Evolutionary conservation across 1,284 basidiomycete genomes (phyloP).

Genomic region (Ganoderma boninense): DNA sequence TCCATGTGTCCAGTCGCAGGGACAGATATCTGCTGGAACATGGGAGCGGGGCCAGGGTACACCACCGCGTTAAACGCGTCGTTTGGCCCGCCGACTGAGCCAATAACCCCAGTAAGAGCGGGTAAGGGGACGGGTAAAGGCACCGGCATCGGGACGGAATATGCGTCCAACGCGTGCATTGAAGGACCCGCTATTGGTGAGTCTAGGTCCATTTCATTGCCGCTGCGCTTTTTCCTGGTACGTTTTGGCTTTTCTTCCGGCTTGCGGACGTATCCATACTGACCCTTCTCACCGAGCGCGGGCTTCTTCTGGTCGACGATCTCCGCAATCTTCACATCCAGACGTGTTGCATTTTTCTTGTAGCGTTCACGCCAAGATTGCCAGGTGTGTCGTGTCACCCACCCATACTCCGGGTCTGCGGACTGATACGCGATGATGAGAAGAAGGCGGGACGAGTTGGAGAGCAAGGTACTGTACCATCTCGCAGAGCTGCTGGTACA

Average conservation of each 20-base stretch:
- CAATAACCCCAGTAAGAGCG: conserved; percentile 27
- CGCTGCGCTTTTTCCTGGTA: conserved; percentile 53
- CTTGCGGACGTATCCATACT: conserved; percentile 79
- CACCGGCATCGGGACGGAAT: conserved; percentile 33
- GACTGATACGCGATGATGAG: conserved; percentile 46
- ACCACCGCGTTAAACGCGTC: conserved; percentile 26
- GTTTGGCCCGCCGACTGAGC: conserved; percentile 24
- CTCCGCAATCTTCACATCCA: conserved; percentile 67
- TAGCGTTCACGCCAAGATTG: conserved; percentile 88
- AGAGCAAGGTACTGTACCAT: conserved; percentile 49
- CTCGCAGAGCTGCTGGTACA: conserved; percentile 73
- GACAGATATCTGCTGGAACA: conserved; percentile 33
- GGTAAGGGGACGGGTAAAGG: conserved; percentile 30
- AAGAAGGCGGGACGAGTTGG: neutral
- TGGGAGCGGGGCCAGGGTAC: conserved; percentile 29
- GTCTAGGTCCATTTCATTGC: conserved; percentile 24
- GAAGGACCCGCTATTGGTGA: conserved; percentile 33
- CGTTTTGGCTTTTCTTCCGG: conserved; percentile 71
- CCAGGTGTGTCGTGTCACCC: conserved; percentile 86
- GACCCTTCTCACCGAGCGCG: conserved; percentile 72
- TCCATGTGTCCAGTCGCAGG: conserved; percentile 27
- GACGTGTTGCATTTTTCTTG: conserved; percentile 76
- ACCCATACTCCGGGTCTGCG: conserved; percentile 71
- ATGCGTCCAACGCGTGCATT: conserved; percentile 32
- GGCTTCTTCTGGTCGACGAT: conserved; percentile 76